Conservation (phyloP, 805 yeast species). For the Metschnikowia shivogae region DNA sequence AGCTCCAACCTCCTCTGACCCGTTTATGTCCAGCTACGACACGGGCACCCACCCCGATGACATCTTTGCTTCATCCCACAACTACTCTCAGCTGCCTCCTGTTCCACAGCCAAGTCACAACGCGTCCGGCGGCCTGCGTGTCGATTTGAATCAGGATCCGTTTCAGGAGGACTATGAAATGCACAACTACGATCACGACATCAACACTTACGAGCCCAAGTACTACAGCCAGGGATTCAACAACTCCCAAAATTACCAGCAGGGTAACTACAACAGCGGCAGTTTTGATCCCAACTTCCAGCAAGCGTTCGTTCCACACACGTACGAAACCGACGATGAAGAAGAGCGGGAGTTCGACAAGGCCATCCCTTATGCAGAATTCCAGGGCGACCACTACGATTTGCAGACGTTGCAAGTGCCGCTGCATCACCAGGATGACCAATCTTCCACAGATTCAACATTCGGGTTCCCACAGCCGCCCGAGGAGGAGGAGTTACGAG, state of each 20-base stretch:
- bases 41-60: conserved; percentile 13
- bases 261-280: neutral
- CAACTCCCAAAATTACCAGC: conserved; percentile 8
- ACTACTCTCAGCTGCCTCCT: conserved; percentile 6
- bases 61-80: conserved; percentile 11
- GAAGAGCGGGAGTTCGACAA: conserved; percentile 40
- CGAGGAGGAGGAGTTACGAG: conserved; percentile 27
- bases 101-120: conserved; percentile 9
- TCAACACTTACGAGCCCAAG: neutral
- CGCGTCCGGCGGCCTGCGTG: conserved; percentile 1
- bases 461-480: conserved; percentile 34
- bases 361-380: conserved; percentile 34
- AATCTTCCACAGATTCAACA: conserved; percentile 22
- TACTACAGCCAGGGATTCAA: conserved; percentile 7
- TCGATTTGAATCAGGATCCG: conserved; percentile 17
- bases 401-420: conserved; percentile 30
- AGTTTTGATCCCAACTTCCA: conserved; percentile 17
- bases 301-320: conserved; percentile 43
- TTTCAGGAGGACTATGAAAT: conserved; percentile 26
- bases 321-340: conserved; percentile 35
- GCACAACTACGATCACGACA: conserved; percentile 12
- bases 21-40: conserved; percentile 15
- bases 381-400: conserved; percentile 42
- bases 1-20: conserved; percentile 7
- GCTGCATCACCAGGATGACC: conserved; percentile 10